Conservation (phyloP, 352 stramenopile genomes). For the Thalassiosira oceanica region DNA sequence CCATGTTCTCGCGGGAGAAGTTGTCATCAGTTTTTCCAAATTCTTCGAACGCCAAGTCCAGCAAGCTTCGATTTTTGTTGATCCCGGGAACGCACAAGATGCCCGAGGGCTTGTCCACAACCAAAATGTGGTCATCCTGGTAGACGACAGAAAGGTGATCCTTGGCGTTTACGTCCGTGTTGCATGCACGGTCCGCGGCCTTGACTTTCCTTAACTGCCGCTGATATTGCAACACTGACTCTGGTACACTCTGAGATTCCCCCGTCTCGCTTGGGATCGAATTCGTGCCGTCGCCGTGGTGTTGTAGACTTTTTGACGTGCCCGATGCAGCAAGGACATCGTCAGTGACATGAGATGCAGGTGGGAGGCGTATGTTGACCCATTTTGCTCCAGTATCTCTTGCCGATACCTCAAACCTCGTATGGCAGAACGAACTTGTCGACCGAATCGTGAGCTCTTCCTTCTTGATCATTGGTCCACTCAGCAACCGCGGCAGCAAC, state of each 20-base stretch:
- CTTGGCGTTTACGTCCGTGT: constrained; percentile 32
- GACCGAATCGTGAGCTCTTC: no score
- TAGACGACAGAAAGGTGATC: constrained; percentile 58
- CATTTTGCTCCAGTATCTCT: no score
- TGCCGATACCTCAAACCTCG: no score
- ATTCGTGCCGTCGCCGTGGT: no score
- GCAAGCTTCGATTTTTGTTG: constrained; percentile 59
- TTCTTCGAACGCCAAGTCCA: constrained; percentile 55
- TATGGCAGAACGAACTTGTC: no score
- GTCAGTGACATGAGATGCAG: no score
- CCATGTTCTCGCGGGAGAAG: constrained; percentile 53
- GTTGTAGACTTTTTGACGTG: no score
- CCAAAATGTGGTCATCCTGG: constrained; percentile 64
- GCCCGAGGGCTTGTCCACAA: constrained; percentile 70
- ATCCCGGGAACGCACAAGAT: constrained; percentile 70
- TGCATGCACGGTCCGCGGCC: constrained; percentile 45
- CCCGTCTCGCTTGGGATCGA: not conserved
- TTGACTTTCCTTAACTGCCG: constrained; percentile 63
- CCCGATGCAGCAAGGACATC: no score
- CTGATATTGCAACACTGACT: constrained; percentile 77
- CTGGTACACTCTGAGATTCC: constrained; percentile 34
- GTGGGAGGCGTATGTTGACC: no score
- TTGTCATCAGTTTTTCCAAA: constrained; percentile 29
- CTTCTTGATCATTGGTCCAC: no score
- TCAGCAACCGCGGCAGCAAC: no score